Percentiles rank a stretch among this genome's conserved stretches.
phyloP scores from a whole-genome alignment of 1,284 basidiomycete species.

The Melampsora americana region DNA sequence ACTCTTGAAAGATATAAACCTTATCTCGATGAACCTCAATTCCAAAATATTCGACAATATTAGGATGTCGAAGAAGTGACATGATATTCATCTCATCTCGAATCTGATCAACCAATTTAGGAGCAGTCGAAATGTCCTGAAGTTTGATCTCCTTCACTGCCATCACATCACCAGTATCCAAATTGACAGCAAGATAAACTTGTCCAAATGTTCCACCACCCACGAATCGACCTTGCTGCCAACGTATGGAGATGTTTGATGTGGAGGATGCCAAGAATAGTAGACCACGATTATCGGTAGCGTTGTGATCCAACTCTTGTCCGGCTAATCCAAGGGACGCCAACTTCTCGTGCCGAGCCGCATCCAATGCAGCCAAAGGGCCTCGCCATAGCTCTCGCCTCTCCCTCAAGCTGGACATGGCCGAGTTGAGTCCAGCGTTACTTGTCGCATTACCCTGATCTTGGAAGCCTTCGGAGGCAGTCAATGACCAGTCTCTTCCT shows the following conservation, averaged over 20 bases:
- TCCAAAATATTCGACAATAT: slow-evolving; percentile 98
- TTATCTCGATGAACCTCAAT: slow-evolving; percentile 99
- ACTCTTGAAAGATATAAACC: slow-evolving; percentile 99
- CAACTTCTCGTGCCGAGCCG: slow-evolving; percentile 62
- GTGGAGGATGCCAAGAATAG: slow-evolving; percentile 80
- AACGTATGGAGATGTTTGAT: slow-evolving; percentile 91
- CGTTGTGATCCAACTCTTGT: slow-evolving; percentile 84
- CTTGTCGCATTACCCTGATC: slow-evolving; percentile 40
- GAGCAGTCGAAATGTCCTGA: slow-evolving; percentile 74
- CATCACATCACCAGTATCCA: slow-evolving; percentile 95
- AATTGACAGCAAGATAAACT: slow-evolving; percentile 96
- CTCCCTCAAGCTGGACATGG: slow-evolving; percentile 43
- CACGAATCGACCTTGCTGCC: slow-evolving; percentile 98
- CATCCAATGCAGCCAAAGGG: slow-evolving; percentile 64
- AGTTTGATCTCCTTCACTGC: slow-evolving; percentile 99
- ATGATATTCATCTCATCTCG: slow-evolving; percentile 96
- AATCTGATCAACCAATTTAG: slow-evolving; percentile 71
- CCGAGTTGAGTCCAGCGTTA: slow-evolving; percentile 44
- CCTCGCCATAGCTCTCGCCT: slow-evolving; percentile 51
- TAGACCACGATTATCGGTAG: slow-evolving; percentile 81
- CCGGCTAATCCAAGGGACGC: slow-evolving; percentile 73
- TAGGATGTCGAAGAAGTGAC: slow-evolving; percentile 97
- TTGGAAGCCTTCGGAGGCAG: slow-evolving; percentile 58
- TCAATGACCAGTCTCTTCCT: slow-evolving; percentile 60
- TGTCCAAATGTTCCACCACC: slow-evolving; percentile 95